Evolutionary conservation across 2,329 filamentous ascomycete genomes (phyloP).

Genomic region (Teratosphaeriaceae sp.): DNA sequence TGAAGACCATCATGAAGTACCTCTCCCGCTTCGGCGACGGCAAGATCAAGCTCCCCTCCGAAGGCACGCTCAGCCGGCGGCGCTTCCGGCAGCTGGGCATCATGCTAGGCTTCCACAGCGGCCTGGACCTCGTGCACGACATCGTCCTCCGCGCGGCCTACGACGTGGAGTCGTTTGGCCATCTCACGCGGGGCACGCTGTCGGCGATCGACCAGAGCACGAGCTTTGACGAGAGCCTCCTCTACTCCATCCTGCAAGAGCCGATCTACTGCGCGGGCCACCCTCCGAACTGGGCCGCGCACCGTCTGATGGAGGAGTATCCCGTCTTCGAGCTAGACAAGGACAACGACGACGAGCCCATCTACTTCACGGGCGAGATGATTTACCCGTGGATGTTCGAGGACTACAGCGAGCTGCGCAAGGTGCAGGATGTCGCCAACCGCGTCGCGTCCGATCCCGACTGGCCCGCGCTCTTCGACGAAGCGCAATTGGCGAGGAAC

Average conservation of each 20-base stretch:
- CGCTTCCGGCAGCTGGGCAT: conserved; percentile 75
- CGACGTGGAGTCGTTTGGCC: conserved; percentile 71
- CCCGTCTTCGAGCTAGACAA: conserved; percentile 41
- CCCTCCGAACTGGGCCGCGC: conserved; percentile 68
- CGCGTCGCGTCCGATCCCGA: conserved; percentile 59
- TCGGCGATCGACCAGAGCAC: conserved; percentile 59
- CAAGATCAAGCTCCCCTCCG: conserved; percentile 61
- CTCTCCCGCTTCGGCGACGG: conserved; percentile 52
- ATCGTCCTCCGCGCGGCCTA: conserved; percentile 62
- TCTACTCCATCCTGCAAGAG: conserved; percentile 86
- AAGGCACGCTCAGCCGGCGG: conserved; percentile 64
- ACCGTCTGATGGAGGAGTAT: conserved; percentile 51
- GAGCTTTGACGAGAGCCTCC: conserved; percentile 66
- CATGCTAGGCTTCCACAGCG: conserved; percentile 70
- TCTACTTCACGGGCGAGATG: conserved; percentile 91
- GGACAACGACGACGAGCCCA: conserved; percentile 41
- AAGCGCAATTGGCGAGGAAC: conserved; percentile 65
- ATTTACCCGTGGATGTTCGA: conserved; percentile 81
- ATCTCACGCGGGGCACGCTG: conserved; percentile 66
- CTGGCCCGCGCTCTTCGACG: conserved; percentile 74
- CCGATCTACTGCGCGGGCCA: conserved; percentile 72
- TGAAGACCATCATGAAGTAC: conserved; percentile 60
- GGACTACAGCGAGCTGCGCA: conserved; percentile 67
- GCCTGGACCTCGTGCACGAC: conserved; percentile 67
- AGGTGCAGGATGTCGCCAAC: conserved; percentile 62